Conservation (phyloP, 306 rosid genomes). For the Cicer yamashitae region DNA sequence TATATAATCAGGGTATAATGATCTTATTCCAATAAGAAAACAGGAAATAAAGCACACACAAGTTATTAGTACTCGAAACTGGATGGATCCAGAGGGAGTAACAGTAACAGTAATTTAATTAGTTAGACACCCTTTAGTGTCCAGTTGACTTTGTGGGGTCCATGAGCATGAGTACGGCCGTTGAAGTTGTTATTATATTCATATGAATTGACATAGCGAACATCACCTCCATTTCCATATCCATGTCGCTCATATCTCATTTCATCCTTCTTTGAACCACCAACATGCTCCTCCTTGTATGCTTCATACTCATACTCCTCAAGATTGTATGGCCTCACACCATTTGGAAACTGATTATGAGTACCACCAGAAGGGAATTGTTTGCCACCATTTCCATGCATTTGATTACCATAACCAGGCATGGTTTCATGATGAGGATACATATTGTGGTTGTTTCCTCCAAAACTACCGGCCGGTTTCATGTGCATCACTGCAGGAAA, state of each 20-base stretch:
- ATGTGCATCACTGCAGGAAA: too few species aligned
- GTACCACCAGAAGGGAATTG: constrained; percentile 6
- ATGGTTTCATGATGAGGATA: not conserved
- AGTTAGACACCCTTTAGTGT: constrained; percentile 43
- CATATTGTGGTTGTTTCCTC: constrained; percentile 24
- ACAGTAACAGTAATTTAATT: too few species aligned
- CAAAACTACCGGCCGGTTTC: too few species aligned
- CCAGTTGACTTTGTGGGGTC: constrained; percentile 40
- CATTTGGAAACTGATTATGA: not conserved
- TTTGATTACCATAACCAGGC: not conserved
- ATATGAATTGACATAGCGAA: constrained; percentile 17
- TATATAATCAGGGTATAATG: not conserved
- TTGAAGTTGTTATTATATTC: constrained; percentile 7
- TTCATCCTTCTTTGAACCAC: constrained; percentile 43
- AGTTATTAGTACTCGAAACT: not conserved
- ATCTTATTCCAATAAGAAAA: constrained; percentile 39
- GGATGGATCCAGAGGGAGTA: not conserved
- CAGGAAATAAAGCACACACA: constrained; percentile 30
- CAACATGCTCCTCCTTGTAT: constrained; percentile 35
- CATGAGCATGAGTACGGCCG: constrained; percentile 28
- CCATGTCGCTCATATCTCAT: constrained; percentile 38
- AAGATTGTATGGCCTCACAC: constrained; percentile 2
- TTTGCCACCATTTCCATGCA: not conserved
- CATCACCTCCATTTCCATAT: constrained; percentile 27
- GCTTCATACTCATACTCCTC: constrained; percentile 36